Base-by-base conservation (phyloP, 2,329 filamentous ascomycete genomes). In the Aspergillus brasiliensis region DNA sequence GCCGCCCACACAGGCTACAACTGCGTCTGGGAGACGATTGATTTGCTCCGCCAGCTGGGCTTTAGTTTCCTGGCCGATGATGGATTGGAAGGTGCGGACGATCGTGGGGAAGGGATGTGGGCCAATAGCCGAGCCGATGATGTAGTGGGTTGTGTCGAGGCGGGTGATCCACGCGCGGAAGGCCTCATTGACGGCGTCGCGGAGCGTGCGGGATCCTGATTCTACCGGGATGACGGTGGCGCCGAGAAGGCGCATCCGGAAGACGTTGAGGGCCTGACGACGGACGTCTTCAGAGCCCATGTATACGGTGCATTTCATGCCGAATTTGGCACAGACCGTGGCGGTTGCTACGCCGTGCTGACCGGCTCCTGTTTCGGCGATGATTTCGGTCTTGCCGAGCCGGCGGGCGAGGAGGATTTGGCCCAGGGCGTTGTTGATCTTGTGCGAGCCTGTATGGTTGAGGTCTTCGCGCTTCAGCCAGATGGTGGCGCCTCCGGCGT, bases 261-360 rank as follows among this genome's bases (percentile, higher is more conserved):
- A 97, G 31, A 98, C 94, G 76, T 97, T 97, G 59, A 97, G 83
- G 0, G 94, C 92, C 76, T 98, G 94, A 65, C 93, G 87, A 55
- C 92, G 88, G 44, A 97, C 92, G 71, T 99, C 95, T 79, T 97
- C 93, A 44, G 92, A 91, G 66, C 95, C 95, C 95, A 99, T 98
- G 79, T 92, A 97, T 54, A 98, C 89, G 13, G 92, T 97, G 74
- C 95, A 98, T 75, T 94, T 90, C 91, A 98, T 93, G 71, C 91
- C 91, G 71, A 99, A 97, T 78, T 96, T 96, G 69, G 95, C 95
- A 71, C 94, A 98, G 21, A 97, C 90, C 0, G 94, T 98, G 1
- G 95, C 95, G 11, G 94, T 97, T 2, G 94, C 94, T 19, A 98
- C 93, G 78, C 95, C 94, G 76, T 98, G 94, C 79, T 98, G 93